Conservation (phyloP, 306 rosid species). For the Comarum palustre region DNA sequence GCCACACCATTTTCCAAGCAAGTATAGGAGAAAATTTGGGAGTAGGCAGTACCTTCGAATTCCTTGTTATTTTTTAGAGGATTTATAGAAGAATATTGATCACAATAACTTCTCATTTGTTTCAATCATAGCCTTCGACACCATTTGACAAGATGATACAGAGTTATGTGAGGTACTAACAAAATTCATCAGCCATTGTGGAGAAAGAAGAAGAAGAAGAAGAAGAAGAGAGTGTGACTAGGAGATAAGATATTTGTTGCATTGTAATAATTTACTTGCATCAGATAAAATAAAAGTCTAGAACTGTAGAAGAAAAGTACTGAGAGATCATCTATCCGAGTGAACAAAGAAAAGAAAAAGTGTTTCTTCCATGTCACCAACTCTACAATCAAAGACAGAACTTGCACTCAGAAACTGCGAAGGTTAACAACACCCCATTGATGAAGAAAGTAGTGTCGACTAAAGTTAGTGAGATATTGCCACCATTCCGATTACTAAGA, state of each 20-base stretch:
- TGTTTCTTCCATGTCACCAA: background rate
- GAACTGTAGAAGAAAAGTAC: background rate
- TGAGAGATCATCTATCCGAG: background rate
- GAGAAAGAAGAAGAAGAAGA: too few relatives aligned
- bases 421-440: background rate
- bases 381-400: background rate
- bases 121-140: background rate
- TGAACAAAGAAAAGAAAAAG: background rate
- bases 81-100: too few relatives aligned
- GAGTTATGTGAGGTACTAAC: background rate
- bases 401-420: background rate
- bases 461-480: background rate
- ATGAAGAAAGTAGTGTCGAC: background rate
- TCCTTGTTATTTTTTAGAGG: background rate
- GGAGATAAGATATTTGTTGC: too few relatives aligned
- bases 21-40: background rate
- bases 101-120: background rate
- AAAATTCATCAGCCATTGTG: too few relatives aligned
- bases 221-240: background rate
- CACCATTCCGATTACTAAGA: background rate
- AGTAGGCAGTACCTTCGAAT: too few relatives aligned
- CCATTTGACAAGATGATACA: background rate
- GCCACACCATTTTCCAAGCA: background rate
- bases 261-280: background rate
- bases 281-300: background rate